Percentiles rank a stretch among this genome's conserved stretches.
Evolutionary conservation across 345 rosid genomes (phyloP).

Genomic region (Eucalyptus cloeziana): DNA sequence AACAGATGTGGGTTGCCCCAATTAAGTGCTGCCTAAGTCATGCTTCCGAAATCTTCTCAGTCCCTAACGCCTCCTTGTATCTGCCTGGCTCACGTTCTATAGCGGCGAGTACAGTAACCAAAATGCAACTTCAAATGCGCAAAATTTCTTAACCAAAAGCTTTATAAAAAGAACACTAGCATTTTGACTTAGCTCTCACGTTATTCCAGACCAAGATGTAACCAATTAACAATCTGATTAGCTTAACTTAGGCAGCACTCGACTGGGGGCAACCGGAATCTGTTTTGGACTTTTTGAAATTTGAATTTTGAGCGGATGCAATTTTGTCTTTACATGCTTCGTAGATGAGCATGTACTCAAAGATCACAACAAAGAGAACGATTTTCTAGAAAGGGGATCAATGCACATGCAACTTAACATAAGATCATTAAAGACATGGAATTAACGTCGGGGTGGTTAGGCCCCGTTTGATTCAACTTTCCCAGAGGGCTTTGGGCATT

Average conservation of each 20-base stretch:
- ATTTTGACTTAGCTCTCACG: not conserved
- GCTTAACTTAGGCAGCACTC: not conserved
- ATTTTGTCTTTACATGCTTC: not conserved
- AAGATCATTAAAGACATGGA: not conserved
- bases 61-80: not conserved
- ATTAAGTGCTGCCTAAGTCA: not conserved
- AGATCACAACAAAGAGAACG: not conserved
- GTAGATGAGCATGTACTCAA: not conserved
- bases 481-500: too few relatives aligned
- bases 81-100: not conserved
- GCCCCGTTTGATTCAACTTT: too few relatives aligned
- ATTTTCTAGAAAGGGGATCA: not conserved
- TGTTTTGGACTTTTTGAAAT: not conserved
- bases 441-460: not conserved
- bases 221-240: not conserved
- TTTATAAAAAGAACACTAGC: not conserved
- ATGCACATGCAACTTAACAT: not conserved
- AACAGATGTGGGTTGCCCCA: not conserved
- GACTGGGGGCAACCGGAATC: not conserved
- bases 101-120: not conserved
- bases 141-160: not conserved
- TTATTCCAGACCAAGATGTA: not conserved
- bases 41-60: not conserved
- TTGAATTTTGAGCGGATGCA: not conserved
- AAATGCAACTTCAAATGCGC: not conserved